Conservation (phyloP, 2,329 filamentous ascomycete species). For the Pseudogymnoascus sp. region DNA sequence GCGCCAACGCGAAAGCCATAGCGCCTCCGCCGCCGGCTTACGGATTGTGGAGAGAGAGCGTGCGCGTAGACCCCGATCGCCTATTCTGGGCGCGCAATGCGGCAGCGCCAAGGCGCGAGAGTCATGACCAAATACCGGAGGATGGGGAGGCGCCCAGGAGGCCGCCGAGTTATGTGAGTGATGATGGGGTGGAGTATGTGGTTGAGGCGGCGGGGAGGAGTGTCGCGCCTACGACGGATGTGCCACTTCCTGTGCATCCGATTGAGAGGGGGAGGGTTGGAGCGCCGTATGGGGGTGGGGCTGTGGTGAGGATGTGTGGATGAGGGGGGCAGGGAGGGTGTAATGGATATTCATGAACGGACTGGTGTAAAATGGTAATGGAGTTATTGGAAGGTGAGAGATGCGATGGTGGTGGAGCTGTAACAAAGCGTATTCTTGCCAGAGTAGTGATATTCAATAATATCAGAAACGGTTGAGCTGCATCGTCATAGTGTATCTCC, state of each 20-base stretch:
- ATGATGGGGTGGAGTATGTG: constrained; percentile 66
- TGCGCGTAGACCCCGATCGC: constrained; percentile 71
- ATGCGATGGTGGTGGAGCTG: neutral
- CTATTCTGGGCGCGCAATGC: constrained; percentile 71
- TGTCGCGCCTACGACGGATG: constrained; percentile 38
- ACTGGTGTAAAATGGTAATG: neutral
- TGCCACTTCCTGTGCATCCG: constrained; percentile 39
- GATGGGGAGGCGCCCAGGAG: constrained; percentile 29
- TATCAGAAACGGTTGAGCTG: neutral
- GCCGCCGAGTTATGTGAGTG: constrained; percentile 68
- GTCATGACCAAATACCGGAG: constrained; percentile 10
- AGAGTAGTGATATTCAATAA: neutral
- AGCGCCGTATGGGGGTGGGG: constrained; percentile 18
- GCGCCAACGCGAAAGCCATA: constrained; percentile 43
- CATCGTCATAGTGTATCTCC: neutral
- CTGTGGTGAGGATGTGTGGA: constrained; percentile 18
- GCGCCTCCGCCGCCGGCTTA: constrained; percentile 71
- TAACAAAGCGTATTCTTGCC: neutral
- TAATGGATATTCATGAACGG: neutral
- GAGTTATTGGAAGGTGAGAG: neutral
- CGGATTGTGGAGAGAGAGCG: constrained; percentile 73
- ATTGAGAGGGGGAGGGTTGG: constrained; percentile 33
- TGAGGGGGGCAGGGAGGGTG: neutral
- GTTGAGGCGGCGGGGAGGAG: constrained; percentile 57
- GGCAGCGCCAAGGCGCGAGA: constrained; percentile 21